A percentile compares a stretch with the other conserved stretches of the same genome.
Evolutionary conservation across 2,329 filamentous ascomycete species (phyloP).

Genomic region (Aspergillus hortae): DNA sequence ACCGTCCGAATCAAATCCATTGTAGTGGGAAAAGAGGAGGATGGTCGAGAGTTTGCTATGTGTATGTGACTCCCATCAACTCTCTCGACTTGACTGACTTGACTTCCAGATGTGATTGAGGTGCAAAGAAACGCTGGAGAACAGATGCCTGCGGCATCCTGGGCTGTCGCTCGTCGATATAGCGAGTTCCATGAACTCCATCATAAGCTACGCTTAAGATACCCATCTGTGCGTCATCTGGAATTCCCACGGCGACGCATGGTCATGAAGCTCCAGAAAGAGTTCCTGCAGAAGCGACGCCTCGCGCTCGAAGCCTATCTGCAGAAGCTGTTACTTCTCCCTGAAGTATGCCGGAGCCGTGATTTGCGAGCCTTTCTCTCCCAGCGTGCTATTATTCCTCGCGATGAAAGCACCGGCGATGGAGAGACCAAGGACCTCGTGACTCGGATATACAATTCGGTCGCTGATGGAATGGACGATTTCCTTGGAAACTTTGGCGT

Average conservation of each 20-base stretch:
- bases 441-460: slow-evolving; percentile 90
- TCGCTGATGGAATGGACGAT: slow-evolving; percentile 97
- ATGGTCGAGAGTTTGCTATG: slow-evolving; percentile 88
- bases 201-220: slow-evolving; percentile 78
- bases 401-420: slow-evolving; percentile 58
- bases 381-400: slow-evolving; percentile 72
- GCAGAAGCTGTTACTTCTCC: slow-evolving; percentile 73
- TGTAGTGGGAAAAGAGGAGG: slow-evolving; percentile 85
- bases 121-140: slow-evolving; percentile 87
- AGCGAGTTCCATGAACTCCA: slow-evolving; percentile 97
- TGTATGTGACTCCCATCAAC: slow-evolving; percentile 49
- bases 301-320: slow-evolving; percentile 82
- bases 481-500: slow-evolving; percentile 95
- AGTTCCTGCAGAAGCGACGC: slow-evolving; percentile 88
- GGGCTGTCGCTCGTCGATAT: slow-evolving; percentile 88
- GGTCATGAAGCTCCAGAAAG: slow-evolving; percentile 93
- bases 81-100: slow-evolving; percentile 12
- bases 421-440: slow-evolving; percentile 78
- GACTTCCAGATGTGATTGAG: slow-evolving; percentile 68
- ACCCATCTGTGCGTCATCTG: slow-evolving; percentile 80
- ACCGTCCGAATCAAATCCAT: slow-evolving; percentile 87
- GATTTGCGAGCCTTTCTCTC: slow-evolving; percentile 91
- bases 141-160: slow-evolving; percentile 93
- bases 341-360: slow-evolving; percentile 89
- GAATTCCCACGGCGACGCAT: slow-evolving; percentile 90